Percentiles rank a stretch among this genome's conserved stretches.
Evolutionary conservation across 2,329 filamentous ascomycete species (phyloP).

Genomic region (Apiospora saccharicola): DNA sequence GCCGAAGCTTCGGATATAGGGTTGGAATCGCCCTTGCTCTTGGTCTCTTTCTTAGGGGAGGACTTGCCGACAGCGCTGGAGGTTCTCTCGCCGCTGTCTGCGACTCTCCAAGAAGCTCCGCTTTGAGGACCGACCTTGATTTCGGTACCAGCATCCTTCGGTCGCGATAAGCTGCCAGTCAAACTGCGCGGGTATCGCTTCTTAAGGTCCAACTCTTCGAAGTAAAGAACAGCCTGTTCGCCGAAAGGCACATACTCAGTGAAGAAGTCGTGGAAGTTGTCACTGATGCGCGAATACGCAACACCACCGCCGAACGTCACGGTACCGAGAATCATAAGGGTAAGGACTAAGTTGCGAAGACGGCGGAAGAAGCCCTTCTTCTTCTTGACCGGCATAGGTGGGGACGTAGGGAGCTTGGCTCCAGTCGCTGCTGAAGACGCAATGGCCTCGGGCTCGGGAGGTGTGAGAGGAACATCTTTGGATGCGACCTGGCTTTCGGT

Average conservation of each 20-base stretch:
- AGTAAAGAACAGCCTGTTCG: conserved; percentile 92
- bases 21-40: conserved; percentile 38
- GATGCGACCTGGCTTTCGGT: conserved; percentile 46
- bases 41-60: conserved; percentile 36
- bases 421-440: conserved; percentile 42
- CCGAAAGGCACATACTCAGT: conserved; percentile 95
- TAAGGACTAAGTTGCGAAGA: conserved; percentile 79
- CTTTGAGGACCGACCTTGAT: conserved; percentile 87
- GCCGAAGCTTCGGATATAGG: conserved; percentile 31
- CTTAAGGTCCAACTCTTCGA: conserved; percentile 93
- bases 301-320: conserved; percentile 87
- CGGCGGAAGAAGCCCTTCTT: conserved; percentile 74
- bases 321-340: conserved; percentile 77
- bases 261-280: conserved; percentile 99
- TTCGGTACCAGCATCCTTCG: conserved; percentile 69
- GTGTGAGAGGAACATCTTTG: conserved; percentile 50
- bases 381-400: conserved; percentile 54
- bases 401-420: conserved; percentile 40
- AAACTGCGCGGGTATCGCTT: conserved; percentile 74
- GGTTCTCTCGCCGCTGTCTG: conserved; percentile 41
- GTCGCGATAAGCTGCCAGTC: conserved; percentile 54
- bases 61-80: conserved; percentile 39
- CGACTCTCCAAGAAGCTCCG: conserved; percentile 73
- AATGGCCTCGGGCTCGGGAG: conserved; percentile 47
- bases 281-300: conserved; percentile 90